Conservation (phyloP, 2,329 filamentous ascomycete genomes). For the Ceratocystis eucalypticola region DNA sequence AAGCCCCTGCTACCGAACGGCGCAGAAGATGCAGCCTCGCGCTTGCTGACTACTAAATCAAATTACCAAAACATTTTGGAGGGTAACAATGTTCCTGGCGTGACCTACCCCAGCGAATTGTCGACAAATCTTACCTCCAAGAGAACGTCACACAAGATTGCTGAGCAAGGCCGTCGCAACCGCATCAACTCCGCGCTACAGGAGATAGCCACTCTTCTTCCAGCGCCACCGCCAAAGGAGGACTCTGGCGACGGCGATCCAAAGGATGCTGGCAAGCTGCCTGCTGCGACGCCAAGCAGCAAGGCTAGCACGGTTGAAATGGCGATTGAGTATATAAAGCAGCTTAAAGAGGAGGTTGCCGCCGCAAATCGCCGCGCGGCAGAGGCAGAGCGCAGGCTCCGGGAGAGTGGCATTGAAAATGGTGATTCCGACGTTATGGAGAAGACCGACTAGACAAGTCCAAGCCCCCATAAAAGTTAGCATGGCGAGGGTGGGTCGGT, state of each 20-base stretch:
- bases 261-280: slow-evolving; percentile 29
- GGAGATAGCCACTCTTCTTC: slow-evolving; percentile 80
- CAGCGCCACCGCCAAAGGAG: slow-evolving; percentile 37
- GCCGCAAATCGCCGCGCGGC: slow-evolving; percentile 50
- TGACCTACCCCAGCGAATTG: slow-evolving; percentile 78
- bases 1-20: slow-evolving; percentile 68
- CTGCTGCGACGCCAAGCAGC: slow-evolving; percentile 51
- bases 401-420: slow-evolving; percentile 18
- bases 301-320: slow-evolving; percentile 97
- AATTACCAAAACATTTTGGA: slow-evolving; percentile 98
- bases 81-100: slow-evolving; percentile 77
- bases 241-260: slow-evolving; percentile 35
- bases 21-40: slow-evolving; percentile 48
- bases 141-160: slow-evolving; percentile 93
- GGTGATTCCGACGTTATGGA: slow-evolving; percentile 25
- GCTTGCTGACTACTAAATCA: slow-evolving; percentile 80
- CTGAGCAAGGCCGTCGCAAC: slow-evolving; percentile 88
- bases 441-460: background rate
- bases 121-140: slow-evolving; percentile 93
- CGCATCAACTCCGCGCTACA: slow-evolving; percentile 89
- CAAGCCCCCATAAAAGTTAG: too few relatives aligned
- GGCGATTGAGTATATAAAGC: slow-evolving; percentile 89
- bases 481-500: background rate
- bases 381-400: slow-evolving; percentile 49
- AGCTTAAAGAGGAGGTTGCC: slow-evolving; percentile 59